These are phyloP conservation scores for Mimosa bimucronata DNA, from an alignment of 306 rosid genomes.

Conservation along the genomic window DNA sequence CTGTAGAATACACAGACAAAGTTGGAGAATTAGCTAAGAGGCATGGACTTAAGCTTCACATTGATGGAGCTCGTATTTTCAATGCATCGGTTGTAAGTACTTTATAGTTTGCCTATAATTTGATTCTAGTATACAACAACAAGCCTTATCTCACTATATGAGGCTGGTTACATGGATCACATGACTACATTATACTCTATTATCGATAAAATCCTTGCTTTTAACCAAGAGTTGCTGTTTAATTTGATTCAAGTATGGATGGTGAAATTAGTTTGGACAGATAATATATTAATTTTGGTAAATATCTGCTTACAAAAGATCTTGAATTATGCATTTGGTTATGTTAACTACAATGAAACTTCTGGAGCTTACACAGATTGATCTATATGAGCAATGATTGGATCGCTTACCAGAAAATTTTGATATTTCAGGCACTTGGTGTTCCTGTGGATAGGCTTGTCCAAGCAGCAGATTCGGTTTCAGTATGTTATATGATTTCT, in stretches of 20 bases:
- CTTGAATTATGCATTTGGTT: background rate
- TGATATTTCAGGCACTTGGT: constrained; percentile 79
- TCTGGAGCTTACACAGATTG: constrained; percentile 2
- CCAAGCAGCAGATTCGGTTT: constrained; percentile 92
- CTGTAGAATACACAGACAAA: constrained; percentile 78
- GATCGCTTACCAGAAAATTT: constrained; percentile 29
- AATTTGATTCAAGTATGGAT: too few relatives aligned
- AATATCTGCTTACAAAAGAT: background rate
- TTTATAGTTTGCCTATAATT: constrained; percentile 17
- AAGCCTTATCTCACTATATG: too few relatives aligned
- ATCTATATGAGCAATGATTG: background rate
- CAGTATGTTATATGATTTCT: constrained; percentile 45
- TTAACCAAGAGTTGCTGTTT: too few relatives aligned
- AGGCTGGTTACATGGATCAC: too few relatives aligned
- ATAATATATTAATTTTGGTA: background rate
- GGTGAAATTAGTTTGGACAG: background rate
- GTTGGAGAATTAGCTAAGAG: constrained; percentile 88
- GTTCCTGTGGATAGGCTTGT: constrained; percentile 88
- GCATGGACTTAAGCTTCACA: constrained; percentile 91
- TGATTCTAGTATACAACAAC: background rate
- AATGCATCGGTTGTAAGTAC: constrained; percentile 80
- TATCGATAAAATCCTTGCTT: too few relatives aligned
- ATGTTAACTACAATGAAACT: background rate
- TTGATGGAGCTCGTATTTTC: constrained; percentile 95
- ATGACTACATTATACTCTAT: too few relatives aligned